Evolutionary conservation across 2,329 filamentous ascomycete species (phyloP).

Genomic region (Penicillium paneum): DNA sequence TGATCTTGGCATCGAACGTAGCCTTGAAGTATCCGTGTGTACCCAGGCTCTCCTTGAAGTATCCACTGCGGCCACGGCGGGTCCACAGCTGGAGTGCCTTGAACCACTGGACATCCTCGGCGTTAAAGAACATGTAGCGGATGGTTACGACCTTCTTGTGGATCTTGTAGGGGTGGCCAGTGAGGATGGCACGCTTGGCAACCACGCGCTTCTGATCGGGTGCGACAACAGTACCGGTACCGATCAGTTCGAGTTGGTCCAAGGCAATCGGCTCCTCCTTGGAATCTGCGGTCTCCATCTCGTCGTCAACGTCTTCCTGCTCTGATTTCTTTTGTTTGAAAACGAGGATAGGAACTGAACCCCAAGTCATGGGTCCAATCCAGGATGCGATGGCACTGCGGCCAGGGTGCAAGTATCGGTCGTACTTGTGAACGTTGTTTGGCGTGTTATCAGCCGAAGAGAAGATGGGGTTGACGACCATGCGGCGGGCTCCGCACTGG

Average conservation of each 20-base stretch:
- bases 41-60: slow-evolving; percentile 88
- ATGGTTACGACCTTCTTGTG: slow-evolving; percentile 97
- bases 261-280: slow-evolving; percentile 39
- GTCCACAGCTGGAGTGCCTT: slow-evolving; percentile 96
- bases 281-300: slow-evolving; percentile 46
- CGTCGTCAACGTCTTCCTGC: slow-evolving; percentile 32
- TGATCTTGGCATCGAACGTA: slow-evolving; percentile 92
- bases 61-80: slow-evolving; percentile 79
- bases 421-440: slow-evolving; percentile 97
- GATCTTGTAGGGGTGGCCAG: slow-evolving; percentile 97
- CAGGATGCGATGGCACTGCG: slow-evolving; percentile 86
- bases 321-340: slow-evolving; percentile 59
- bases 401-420: slow-evolving; percentile 85
- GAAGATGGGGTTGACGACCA: slow-evolving; percentile 86
- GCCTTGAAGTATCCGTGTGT: slow-evolving; percentile 99
- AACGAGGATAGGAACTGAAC: slow-evolving; percentile 82
- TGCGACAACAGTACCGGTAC: slow-evolving; percentile 80
- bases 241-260: slow-evolving; percentile 67
- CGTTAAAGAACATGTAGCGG: slow-evolving; percentile 99
- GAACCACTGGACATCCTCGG: slow-evolving; percentile 95
- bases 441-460: slow-evolving; percentile 85
- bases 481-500: slow-evolving; percentile 83
- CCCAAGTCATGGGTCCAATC: slow-evolving; percentile 88
- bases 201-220: slow-evolving; percentile 73
- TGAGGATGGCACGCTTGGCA: slow-evolving; percentile 89